These are phyloP conservation scores for Epichloe hybrida DNA, from an alignment of 2,329 filamentous ascomycete genomes.

Conservation along the genomic window DNA sequence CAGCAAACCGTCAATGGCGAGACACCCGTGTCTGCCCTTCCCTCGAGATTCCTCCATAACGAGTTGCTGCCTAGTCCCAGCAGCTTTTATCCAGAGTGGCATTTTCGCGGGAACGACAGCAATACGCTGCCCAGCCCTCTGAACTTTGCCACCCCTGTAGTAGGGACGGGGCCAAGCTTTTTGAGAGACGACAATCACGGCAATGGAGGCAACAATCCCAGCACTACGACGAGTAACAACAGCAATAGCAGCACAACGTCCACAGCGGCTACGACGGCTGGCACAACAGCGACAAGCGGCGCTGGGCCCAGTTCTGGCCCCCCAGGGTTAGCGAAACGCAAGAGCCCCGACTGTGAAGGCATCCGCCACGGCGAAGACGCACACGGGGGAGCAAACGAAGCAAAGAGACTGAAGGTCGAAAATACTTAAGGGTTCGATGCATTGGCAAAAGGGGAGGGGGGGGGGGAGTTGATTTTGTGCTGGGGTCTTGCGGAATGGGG, in stretches of 20 bases:
- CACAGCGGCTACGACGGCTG: conserved; percentile 5
- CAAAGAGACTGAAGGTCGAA: conserved; percentile 41
- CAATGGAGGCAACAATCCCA: conserved; percentile 6
- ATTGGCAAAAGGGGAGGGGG: not conserved
- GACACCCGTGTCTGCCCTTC: conserved; percentile 84
- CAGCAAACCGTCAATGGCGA: conserved; percentile 45
- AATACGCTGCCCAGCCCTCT: conserved; percentile 87
- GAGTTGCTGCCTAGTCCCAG: conserved; percentile 83
- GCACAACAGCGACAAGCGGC: conserved; percentile 7
- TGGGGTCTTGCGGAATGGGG: not conserved
- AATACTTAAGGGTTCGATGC: conserved; percentile 10
- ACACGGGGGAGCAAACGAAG: conserved; percentile 29
- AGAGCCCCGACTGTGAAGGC: conserved; percentile 38
- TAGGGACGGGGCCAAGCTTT: conserved; percentile 48
- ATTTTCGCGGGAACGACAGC: conserved; percentile 55
- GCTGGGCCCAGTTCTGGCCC: conserved; percentile 5
- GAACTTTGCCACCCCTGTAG: conserved; percentile 76
- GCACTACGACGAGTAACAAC: conserved; percentile 7
- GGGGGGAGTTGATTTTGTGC: not conserved
- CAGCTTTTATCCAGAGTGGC: conserved; percentile 88
- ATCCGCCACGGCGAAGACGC: conserved; percentile 25
- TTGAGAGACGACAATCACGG: conserved; percentile 38
- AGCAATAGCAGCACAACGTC: conserved; percentile 10
- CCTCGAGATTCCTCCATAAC: conserved; percentile 78
- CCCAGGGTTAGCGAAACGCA: conserved; percentile 31